A percentile compares a stretch with the other conserved stretches of the same genome.
These are phyloP conservation scores for Rubroshorea leprosula DNA, from an alignment of 345 rosid genomes.

Conservation along the genomic window DNA sequence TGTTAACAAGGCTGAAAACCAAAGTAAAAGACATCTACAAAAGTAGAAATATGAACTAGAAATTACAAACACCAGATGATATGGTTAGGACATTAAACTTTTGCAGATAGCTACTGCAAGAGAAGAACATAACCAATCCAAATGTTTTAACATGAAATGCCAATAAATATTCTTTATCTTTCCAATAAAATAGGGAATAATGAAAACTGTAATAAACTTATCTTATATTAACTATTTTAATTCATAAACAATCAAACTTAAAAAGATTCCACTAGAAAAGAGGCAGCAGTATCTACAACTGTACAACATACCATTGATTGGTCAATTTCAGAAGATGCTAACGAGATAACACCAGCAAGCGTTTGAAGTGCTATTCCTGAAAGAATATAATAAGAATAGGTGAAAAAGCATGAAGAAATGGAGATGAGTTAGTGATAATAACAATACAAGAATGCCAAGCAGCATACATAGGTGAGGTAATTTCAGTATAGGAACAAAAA, in stretches of 20 bases:
- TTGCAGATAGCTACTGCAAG: neutral
- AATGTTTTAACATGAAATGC: neutral
- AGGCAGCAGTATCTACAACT: slow-evolving; percentile 13
- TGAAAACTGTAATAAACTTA: neutral
- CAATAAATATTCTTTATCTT: neutral
- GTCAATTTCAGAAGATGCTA: slow-evolving; percentile 73
- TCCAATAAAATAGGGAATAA: neutral
- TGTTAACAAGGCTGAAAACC: too few species aligned
- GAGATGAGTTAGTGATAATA: neutral
- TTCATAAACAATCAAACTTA: neutral
- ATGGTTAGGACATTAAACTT: neutral
- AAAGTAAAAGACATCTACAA: too few species aligned
- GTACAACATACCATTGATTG: slow-evolving; percentile 63
- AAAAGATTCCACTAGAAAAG: neutral
- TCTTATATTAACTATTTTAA: neutral
- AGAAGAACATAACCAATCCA: neutral
- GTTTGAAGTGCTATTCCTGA: slow-evolving; percentile 89
- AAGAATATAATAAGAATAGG: slow-evolving; percentile 12
- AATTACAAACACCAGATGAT: neutral
- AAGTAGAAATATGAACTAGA: neutral
- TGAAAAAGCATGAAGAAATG: slow-evolving; percentile 2
- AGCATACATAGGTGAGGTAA: too few species aligned
- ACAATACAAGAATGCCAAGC: too few species aligned
- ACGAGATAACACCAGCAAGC: slow-evolving; percentile 74
- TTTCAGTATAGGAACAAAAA: too few species aligned